phyloP scores from a whole-genome alignment of 805 yeast genomes.

The Babjeviella inositovora region DNA sequence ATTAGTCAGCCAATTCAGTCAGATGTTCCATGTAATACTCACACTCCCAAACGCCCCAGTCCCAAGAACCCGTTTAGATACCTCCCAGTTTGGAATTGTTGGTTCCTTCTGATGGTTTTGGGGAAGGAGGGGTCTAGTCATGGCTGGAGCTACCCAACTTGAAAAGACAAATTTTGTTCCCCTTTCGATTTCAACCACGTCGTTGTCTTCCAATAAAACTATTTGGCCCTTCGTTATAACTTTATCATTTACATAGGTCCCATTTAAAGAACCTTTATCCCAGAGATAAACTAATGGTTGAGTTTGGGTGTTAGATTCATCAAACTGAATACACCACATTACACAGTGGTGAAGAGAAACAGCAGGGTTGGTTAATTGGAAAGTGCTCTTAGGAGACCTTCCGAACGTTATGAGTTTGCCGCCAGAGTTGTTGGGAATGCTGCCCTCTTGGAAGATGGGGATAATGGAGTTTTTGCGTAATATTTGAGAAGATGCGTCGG shows the following conservation, averaged over 20 bases:
- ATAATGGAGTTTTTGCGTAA: too few species aligned
- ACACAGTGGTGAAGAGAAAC: slow-evolving; percentile 30
- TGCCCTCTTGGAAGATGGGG: too few species aligned
- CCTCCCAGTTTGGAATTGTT: slow-evolving; percentile 19
- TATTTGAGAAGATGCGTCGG: too few species aligned
- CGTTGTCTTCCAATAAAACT: slow-evolving; percentile 17
- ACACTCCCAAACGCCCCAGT: slow-evolving; percentile 47
- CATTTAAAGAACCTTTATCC: slow-evolving; percentile 31
- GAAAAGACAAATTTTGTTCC: slow-evolving; percentile 8
- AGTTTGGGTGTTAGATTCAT: slow-evolving; percentile 23
- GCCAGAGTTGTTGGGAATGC: slow-evolving; percentile 9
- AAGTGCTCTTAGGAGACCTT: too few species aligned
- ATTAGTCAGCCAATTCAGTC: slow-evolving; percentile 2
- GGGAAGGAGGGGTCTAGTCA: slow-evolving; percentile 5
- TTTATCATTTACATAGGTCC: slow-evolving; percentile 24
- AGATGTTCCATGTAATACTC: slow-evolving; percentile 5
- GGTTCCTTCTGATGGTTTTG: slow-evolving; percentile 7
- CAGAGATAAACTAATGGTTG: slow-evolving; percentile 31
- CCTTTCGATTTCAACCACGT: slow-evolving; percentile 17
- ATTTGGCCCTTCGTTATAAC: slow-evolving; percentile 12
- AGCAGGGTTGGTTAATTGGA: too few species aligned
- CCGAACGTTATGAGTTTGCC: too few species aligned
- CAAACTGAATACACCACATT: slow-evolving; percentile 33
- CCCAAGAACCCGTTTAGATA: slow-evolving; percentile 25
- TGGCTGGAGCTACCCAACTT: slow-evolving; percentile 4